Conservation (phyloP, 345 rosid species). For the Ceriops tagal region DNA sequence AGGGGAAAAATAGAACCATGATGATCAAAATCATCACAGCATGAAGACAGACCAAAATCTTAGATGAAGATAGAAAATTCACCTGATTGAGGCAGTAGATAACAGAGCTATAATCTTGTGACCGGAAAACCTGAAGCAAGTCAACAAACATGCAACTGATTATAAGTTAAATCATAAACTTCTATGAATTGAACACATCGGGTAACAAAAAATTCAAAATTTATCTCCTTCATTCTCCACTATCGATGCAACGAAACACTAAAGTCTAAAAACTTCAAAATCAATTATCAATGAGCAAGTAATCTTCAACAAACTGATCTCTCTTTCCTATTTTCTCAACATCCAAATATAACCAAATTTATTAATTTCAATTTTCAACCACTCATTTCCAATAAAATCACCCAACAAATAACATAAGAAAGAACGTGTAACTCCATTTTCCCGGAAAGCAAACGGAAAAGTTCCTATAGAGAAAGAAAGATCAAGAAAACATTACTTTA, state of each 20-base stretch:
- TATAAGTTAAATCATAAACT: background rate
- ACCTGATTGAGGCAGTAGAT: slow-evolving; percentile 78
- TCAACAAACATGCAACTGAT: background rate
- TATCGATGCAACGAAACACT: too few species aligned
- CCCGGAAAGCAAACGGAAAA: background rate
- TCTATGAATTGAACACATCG: too few species aligned
- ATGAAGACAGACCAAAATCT: background rate
- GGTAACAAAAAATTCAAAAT: too few species aligned
- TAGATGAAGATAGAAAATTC: background rate
- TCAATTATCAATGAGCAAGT: too few species aligned
- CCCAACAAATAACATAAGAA: background rate
- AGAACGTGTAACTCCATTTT: background rate
- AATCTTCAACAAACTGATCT: too few species aligned
- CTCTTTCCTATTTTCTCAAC: background rate
- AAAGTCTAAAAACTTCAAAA: too few species aligned
- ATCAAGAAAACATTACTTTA: slow-evolving; percentile 40
- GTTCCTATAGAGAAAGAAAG: background rate
- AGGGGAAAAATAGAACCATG: slow-evolving; percentile 1
- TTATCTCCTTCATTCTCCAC: too few species aligned
- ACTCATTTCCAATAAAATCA: background rate
- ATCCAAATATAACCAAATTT: background rate
- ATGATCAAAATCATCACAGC: slow-evolving; percentile 1
- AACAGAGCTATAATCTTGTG: slow-evolving; percentile 83
- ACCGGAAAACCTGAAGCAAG: slow-evolving; percentile 70
- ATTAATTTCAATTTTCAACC: background rate